A percentile compares a stretch with the other conserved stretches of the same genome.
phyloP scores from a whole-genome alignment of 2,329 filamentous ascomycete genomes.

The Magnaporthales sp. region DNA sequence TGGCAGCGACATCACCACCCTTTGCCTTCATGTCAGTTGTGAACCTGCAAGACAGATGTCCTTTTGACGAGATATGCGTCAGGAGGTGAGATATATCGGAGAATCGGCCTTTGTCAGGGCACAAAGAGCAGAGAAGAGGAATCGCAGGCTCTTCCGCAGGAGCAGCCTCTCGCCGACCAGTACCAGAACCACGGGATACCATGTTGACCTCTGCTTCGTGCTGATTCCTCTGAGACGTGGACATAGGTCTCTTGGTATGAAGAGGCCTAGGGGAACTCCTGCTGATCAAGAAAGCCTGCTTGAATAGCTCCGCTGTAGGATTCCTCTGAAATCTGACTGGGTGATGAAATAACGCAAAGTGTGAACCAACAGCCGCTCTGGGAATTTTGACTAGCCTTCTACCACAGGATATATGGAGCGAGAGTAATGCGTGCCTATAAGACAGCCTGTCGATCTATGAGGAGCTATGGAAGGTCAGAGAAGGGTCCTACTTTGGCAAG shows the following conservation, averaged over 20 bases:
- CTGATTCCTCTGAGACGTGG: background rate
- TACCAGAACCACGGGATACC: background rate
- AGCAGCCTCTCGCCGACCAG: background rate
- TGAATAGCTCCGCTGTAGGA: background rate
- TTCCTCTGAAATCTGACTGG: background rate
- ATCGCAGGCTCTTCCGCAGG: conserved; percentile 28
- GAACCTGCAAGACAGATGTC: conserved; percentile 79
- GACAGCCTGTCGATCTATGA: background rate
- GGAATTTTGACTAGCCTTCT: background rate
- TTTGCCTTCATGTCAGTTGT: conserved; percentile 67
- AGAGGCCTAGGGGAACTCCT: background rate
- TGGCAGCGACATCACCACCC: conserved; percentile 54
- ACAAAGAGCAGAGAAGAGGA: conserved; percentile 73
- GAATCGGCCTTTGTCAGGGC: conserved; percentile 70
- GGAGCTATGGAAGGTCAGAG: background rate
- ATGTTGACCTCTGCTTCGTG: background rate
- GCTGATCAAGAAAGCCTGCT: background rate
- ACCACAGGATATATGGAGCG: background rate
- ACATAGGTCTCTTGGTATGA: background rate
- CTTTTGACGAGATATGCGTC: conserved; percentile 87
- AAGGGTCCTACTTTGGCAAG: background rate
- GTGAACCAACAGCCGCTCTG: background rate
- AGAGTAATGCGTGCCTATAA: background rate
- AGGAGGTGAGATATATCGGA: conserved; percentile 87
- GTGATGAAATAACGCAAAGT: background rate